Conservation (phyloP, 2,329 filamentous ascomycete genomes). For the Alternaria sp. region DNA sequence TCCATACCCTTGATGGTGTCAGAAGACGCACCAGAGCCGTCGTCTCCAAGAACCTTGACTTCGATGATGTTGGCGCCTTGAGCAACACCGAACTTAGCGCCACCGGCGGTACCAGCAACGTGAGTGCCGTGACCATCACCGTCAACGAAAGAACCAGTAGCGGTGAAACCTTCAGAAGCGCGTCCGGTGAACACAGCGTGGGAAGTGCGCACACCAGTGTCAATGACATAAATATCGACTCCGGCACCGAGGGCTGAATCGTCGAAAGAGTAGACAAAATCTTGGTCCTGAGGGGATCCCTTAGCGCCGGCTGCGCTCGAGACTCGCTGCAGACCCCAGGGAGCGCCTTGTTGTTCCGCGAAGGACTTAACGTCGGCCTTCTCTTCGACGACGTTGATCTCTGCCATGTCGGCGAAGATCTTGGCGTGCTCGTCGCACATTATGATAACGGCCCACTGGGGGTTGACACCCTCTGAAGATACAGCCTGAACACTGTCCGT, state of each 20-base stretch:
- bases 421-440: constrained; percentile 51
- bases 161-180: constrained; percentile 51
- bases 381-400: constrained; percentile 52
- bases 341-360: constrained; percentile 40
- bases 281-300: constrained; percentile 31
- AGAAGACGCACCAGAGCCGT: constrained; percentile 54
- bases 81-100: constrained; percentile 55
- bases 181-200: constrained; percentile 55
- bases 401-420: constrained; percentile 48
- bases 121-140: constrained; percentile 58
- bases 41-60: constrained; percentile 58
- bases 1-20: constrained; percentile 60
- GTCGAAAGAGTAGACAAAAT: constrained; percentile 53
- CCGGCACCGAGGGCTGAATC: constrained; percentile 47
- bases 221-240: constrained; percentile 59
- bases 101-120: constrained; percentile 54
- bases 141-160: constrained; percentile 44
- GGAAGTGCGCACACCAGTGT: constrained; percentile 55
- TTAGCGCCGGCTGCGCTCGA: constrained; percentile 47
- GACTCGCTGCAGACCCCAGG: constrained; percentile 57
- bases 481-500: constrained; percentile 40
- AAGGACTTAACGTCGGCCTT: constrained; percentile 43
- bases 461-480: constrained; percentile 48
- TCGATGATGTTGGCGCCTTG: constrained; percentile 56
- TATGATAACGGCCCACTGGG: constrained; percentile 48